Evolutionary conservation across 345 rosid genomes (phyloP).

Genomic region (Clausena lansium): DNA sequence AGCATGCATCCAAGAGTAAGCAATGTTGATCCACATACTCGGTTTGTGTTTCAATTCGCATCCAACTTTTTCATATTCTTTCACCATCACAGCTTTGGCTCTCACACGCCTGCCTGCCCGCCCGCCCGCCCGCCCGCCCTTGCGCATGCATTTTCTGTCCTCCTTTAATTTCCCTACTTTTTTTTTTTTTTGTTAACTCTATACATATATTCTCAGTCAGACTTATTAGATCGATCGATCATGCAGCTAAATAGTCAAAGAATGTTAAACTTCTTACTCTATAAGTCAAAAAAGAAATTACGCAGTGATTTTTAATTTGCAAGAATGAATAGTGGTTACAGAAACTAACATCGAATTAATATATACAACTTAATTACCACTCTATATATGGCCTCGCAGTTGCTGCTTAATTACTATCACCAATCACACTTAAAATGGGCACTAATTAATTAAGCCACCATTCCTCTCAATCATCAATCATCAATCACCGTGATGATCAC

Average conservation of each 20-base stretch:
- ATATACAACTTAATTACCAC: background rate
- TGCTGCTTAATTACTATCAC: background rate
- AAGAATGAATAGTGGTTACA: no score
- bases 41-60: no score
- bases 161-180: background rate
- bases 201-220: no score
- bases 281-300: background rate
- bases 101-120: no score
- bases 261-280: background rate
- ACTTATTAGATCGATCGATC: no score
- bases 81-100: background rate
- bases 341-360: background rate
- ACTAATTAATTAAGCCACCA: background rate
- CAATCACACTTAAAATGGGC: background rate
- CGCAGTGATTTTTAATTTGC: background rate
- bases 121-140: background rate
- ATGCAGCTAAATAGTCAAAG: background rate
- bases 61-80: background rate
- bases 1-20: background rate
- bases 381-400: background rate
- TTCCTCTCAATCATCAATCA: background rate
- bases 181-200: no score
- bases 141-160: slow-evolving; percentile 7
- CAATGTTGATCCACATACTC: background rate
- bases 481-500: background rate